Conservation (phyloP, 2,329 filamentous ascomycete species). For the Phyllosticta citriasiana region DNA sequence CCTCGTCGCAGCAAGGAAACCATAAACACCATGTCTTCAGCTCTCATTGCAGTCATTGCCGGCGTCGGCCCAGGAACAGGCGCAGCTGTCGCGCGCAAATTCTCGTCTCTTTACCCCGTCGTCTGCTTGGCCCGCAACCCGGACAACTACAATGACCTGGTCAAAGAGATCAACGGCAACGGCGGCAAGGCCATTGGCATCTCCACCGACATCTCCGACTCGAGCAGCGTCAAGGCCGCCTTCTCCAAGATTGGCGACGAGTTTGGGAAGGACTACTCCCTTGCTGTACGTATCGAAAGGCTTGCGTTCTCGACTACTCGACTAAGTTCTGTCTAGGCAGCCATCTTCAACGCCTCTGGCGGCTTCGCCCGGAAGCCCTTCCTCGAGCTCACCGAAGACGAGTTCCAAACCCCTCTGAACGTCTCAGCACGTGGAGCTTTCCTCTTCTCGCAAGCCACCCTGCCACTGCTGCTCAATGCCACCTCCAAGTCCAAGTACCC, state of each 20-base stretch:
- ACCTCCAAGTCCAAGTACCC: slow-evolving; percentile 46
- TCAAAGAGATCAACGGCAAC: slow-evolving; percentile 54
- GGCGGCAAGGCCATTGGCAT: slow-evolving; percentile 66
- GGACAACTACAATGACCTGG: slow-evolving; percentile 55
- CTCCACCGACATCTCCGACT: slow-evolving; percentile 52
- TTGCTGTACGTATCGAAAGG: slow-evolving; percentile 18
- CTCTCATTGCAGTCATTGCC: slow-evolving; percentile 58
- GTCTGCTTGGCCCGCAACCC: slow-evolving; percentile 63
- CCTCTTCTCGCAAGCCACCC: slow-evolving; percentile 59
- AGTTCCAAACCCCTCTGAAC: slow-evolving; percentile 43
- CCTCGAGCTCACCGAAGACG: slow-evolving; percentile 48
- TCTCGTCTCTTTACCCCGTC: slow-evolving; percentile 57
- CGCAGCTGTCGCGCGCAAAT: slow-evolving; percentile 49
- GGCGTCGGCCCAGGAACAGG: slow-evolving; percentile 67
- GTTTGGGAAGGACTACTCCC: slow-evolving; percentile 39
- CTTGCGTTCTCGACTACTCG: neutral
- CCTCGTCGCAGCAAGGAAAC: neutral
- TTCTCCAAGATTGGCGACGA: slow-evolving; percentile 54
- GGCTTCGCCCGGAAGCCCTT: slow-evolving; percentile 50
- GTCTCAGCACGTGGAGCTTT: slow-evolving; percentile 53
- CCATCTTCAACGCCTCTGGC: slow-evolving; percentile 60
- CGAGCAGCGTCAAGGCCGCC: slow-evolving; percentile 46
- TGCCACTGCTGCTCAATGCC: slow-evolving; percentile 56
- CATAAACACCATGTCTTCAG: slow-evolving; percentile 14
- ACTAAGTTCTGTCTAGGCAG: slow-evolving; percentile 34